Base-by-base conservation (phyloP, 345 rosid species). In the Arabidopsis suecica region DNA sequence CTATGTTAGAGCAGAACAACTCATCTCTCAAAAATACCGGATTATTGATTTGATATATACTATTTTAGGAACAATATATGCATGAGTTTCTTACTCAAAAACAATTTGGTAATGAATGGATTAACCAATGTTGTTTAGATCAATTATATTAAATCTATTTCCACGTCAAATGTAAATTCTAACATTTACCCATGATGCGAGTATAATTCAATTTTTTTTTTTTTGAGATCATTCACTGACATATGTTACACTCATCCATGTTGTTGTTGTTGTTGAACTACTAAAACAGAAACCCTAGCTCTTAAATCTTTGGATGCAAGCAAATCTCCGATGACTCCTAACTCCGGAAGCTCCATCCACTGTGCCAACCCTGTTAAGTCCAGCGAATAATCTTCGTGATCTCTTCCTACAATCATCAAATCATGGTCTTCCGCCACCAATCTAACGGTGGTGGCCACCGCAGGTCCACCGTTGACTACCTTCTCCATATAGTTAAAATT, bases 281-380 rank as follows among this genome's bases (percentile, higher is more conserved):
- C 81, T 62, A 87, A 77, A 37, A 84, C 86, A 33, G 92, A 85
- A 49, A 69, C 83, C 63, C 47, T 78, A 49, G 77, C 28, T 5
- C 38, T 16, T 25, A 85, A 10, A 78, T 88, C 97, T 3, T 63
- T 56, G 7, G 94, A 85, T 12, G 92, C 87, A 36, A 89, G 85
- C 54, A 88, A 58, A 76, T 91, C 97, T 37, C 95, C 91, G 0
- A 91, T 23, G n/a, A 83, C 7, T 18, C 95, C 95, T 36, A 91
- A 79, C 72, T 91, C 95, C 0, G 91, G 87, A 51, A 83, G 71
- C 66, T 91, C 97, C 53, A 76, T 85, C 95, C 95, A 91, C 71
- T 83, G 70, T 1, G 51, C 74, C 34, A 89, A 77, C 0, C 94
- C 94, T 0, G 60, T 48, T 6, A 81, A 83, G 57, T 84, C 85